phyloP scores from a whole-genome alignment of 1,139 yeast genomes.

The Sugiyamaella neomexicana region DNA sequence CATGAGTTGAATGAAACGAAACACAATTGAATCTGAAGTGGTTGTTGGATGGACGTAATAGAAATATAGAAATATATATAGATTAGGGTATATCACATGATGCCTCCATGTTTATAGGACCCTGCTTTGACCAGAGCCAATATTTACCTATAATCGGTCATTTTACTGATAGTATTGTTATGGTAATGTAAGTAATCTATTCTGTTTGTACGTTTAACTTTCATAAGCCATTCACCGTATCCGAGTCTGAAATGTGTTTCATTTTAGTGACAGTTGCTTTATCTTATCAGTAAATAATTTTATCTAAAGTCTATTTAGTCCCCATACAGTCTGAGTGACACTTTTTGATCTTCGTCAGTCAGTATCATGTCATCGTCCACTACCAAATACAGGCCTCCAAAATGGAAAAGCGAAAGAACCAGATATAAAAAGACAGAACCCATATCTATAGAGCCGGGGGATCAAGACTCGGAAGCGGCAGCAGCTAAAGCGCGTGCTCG shows the following conservation, averaged over 20 bases:
- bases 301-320: neutral
- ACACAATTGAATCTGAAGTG: neutral
- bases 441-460: neutral
- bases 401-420: constrained; percentile 3
- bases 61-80: neutral
- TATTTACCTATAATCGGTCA: neutral
- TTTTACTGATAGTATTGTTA: no score
- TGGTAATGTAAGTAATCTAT: no score
- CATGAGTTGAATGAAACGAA: no score
- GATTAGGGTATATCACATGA: constrained; percentile 1
- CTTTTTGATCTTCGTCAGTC: neutral
- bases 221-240: no score
- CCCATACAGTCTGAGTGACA: no score
- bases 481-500: constrained; percentile 16
- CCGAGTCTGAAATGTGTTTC: neutral
- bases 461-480: constrained; percentile 4
- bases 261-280: neutral
- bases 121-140: neutral
- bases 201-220: neutral
- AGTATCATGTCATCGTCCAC: constrained; percentile 6
- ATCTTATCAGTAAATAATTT: constrained; percentile 6
- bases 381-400: constrained; percentile 12
- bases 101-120: neutral
- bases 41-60: neutral
- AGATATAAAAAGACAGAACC: neutral